Evolutionary conservation across 2,329 filamentous ascomycete species (phyloP), one percentile per base, ranked within the genome.

Genomic region (Clonostachys rhizophaga): DNA sequence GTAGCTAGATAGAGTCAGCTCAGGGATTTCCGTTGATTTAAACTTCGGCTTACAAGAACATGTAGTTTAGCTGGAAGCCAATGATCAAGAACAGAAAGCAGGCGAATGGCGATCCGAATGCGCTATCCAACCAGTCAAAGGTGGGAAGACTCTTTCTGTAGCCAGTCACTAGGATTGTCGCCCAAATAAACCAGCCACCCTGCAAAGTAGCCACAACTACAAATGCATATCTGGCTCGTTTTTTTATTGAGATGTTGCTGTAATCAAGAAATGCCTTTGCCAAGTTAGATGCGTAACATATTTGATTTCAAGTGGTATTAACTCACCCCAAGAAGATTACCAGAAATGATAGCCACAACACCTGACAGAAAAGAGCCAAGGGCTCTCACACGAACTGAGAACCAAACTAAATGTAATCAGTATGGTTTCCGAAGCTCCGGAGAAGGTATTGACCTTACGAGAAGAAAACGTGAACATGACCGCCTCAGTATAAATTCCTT

Each of bases 1-100:
- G 62, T 87, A 86, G 7, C 86, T 63, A 30, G 9, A 30, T 30
- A 30, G 24, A 30, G 24, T 30, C 24, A 30, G 24, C 24, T 30
- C 9, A 10, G 9, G 9, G 24, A 6, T 10, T 30, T 30, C 24
- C 9, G 24, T 30, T 30, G 9, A 5, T 30, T 30, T 30, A 10
- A 24, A 30, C 9, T 10, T 9, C 10, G 2, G 4, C 24, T 30
- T 30, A 30, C 24, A 30, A 30, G 57, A 80, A 86, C 53, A 87
- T 72, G 58, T 88, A 88, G 56, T 87, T 87, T n/a, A 86, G 54
- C 58, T 88, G 83, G 51, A 87, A 87, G 0, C 80, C 77, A n/a
- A 76, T 66, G 2, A 83, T 79, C 55, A 84, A 71, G 53, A 88
- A 77, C 5, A 88, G 52, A 56, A 84, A 88, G 30, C 86, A 69